phyloP scores from a whole-genome alignment of 2,329 filamentous ascomycete genomes.

The Penicillium crustosum region DNA sequence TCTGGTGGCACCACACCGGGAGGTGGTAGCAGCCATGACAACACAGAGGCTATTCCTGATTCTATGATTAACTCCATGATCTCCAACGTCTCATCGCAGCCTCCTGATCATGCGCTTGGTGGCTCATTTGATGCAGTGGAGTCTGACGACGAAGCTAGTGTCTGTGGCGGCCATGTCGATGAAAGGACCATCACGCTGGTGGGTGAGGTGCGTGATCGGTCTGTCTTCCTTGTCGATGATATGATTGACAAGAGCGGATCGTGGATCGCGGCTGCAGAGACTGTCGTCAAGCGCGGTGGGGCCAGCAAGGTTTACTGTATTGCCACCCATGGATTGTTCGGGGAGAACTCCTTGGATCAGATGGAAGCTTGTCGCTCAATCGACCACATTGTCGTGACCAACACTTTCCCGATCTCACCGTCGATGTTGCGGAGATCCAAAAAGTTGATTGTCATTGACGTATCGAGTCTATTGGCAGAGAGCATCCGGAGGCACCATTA shows the following conservation, averaged over 20 bases:
- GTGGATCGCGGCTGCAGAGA: conserved; percentile 97
- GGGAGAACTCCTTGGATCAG: conserved; percentile 82
- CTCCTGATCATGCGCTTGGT: conserved; percentile 70
- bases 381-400: conserved; percentile 90
- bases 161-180: conserved; percentile 61
- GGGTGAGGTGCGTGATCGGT: conserved; percentile 82
- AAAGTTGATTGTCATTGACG: conserved; percentile 86
- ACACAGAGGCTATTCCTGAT: conserved; percentile 63
- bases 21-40: conserved; percentile 49
- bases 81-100: conserved; percentile 75
- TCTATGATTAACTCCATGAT: conserved; percentile 81
- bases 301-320: conserved; percentile 97
- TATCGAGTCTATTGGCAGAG: conserved; percentile 84
- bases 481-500: conserved; percentile 96
- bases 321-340: conserved; percentile 93
- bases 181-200: conserved; percentile 98
- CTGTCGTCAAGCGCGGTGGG: conserved; percentile 85
- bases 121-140: conserved; percentile 81
- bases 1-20: conserved; percentile 57
- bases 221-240: conserved; percentile 94
- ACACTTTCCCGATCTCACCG: conserved; percentile 88
- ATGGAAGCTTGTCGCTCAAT: conserved; percentile 92
- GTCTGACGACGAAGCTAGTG: conserved; percentile 74
- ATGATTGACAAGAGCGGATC: conserved; percentile 98
- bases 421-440: conserved; percentile 67